These are phyloP conservation scores for Macrophomina pseudophaseolina DNA, from an alignment of 2,329 filamentous ascomycete genomes.

Conservation along the genomic window DNA sequence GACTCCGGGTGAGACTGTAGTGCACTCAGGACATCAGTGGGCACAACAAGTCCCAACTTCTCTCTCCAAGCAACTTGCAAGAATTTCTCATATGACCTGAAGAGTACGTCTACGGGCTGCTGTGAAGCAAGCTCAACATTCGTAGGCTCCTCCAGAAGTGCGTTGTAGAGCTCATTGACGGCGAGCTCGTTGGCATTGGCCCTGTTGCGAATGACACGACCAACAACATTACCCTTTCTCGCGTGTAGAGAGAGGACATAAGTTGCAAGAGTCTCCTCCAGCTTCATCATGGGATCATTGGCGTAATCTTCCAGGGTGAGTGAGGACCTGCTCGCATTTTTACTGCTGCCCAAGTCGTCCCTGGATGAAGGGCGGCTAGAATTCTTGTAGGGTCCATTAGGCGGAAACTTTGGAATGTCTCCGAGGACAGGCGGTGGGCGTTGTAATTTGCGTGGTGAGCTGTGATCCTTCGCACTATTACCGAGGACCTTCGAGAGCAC, in stretches of 20 bases:
- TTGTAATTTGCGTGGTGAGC: constrained; percentile 40
- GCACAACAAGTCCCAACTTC: constrained; percentile 84
- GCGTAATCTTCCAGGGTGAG: constrained; percentile 9
- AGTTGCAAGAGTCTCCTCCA: constrained; percentile 85
- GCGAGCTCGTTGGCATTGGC: constrained; percentile 73
- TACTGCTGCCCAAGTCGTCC: constrained; percentile 13
- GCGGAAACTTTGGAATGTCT: constrained; percentile 40
- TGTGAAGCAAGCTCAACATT: constrained; percentile 78
- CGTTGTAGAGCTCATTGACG: constrained; percentile 90
- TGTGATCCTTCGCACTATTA: constrained; percentile 56
- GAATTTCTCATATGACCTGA: constrained; percentile 93
- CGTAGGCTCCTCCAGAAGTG: constrained; percentile 80
- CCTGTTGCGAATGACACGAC: constrained; percentile 74
- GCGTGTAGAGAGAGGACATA: constrained; percentile 83
- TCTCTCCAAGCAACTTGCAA: constrained; percentile 85
- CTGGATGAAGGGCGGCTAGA: constrained; percentile 37
- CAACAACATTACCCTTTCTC: constrained; percentile 85
- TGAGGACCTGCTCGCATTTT: constrained; percentile 2
- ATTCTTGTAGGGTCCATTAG: constrained; percentile 41
- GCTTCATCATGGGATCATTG: constrained; percentile 60
- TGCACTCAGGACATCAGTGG: constrained; percentile 70
- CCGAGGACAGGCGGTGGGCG: constrained; percentile 39
- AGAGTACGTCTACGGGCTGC: constrained; percentile 80
- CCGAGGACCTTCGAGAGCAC: constrained; percentile 82
- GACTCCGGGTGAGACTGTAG: constrained; percentile 69